Percentiles rank a stretch among this genome's conserved stretches.
These are phyloP conservation scores for Massariosphaeria phaeospora DNA, from an alignment of 495 filamentous ascomycete species.

Conservation along the genomic window DNA sequence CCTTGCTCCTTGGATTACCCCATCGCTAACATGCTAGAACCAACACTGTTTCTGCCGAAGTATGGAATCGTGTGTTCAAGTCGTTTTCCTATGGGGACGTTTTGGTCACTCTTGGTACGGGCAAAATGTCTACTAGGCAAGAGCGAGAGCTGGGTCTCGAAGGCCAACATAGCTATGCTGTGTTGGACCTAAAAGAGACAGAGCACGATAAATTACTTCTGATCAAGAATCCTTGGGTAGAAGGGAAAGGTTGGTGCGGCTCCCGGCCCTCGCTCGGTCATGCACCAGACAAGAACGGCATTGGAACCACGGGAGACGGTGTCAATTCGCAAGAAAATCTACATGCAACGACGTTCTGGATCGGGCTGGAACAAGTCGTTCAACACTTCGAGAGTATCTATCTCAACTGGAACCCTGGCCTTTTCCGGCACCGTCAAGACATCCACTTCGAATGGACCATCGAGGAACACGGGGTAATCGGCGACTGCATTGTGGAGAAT, in stretches of 20 bases:
- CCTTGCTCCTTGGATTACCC: neutral
- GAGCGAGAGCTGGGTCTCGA: constrained; percentile 76
- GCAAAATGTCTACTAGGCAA: constrained; percentile 65
- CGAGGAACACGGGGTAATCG: constrained; percentile 34
- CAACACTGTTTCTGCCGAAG: constrained; percentile 57
- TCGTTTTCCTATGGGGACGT: constrained; percentile 76
- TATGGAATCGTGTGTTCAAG: constrained; percentile 74
- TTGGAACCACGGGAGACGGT: neutral
- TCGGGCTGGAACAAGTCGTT: constrained; percentile 73
- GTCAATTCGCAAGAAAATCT: neutral
- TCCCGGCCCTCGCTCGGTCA: constrained; percentile 24
- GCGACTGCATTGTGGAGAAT: constrained; percentile 66
- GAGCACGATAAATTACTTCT: constrained; percentile 62
- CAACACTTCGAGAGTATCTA: constrained; percentile 94
- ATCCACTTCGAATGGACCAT: constrained; percentile 87
- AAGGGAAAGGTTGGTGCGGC: constrained; percentile 65
- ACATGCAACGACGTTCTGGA: constrained; percentile 63
- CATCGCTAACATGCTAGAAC: constrained; percentile 16
- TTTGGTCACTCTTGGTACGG: constrained; percentile 84
- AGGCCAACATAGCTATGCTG: constrained; percentile 89
- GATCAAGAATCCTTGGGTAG: constrained; percentile 94
- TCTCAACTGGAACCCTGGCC: constrained; percentile 89
- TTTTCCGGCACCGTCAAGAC: constrained; percentile 78
- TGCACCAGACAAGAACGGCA: neutral
- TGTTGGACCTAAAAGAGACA: constrained; percentile 69